These are phyloP conservation scores for Paraglomus occultum DNA, from an alignment of 192 early-diverging fungal genomes.

Conservation along the genomic window DNA sequence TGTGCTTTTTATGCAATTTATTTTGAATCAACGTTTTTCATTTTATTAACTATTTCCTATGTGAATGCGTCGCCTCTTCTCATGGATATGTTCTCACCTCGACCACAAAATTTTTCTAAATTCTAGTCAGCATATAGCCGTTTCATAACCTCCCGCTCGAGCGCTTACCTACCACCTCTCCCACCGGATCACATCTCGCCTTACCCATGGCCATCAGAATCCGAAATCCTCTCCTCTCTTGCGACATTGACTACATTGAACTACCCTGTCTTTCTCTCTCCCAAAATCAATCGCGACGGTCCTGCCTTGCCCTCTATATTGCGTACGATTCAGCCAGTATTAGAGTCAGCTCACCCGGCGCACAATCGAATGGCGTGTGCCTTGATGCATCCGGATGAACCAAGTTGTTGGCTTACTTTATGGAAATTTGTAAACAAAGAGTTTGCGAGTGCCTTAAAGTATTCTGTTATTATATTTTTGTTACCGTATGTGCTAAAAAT, in stretches of 20 bases:
- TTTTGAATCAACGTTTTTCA: too few species aligned
- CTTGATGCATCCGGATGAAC: constrained; percentile 19
- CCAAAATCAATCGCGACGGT: constrained; percentile 15
- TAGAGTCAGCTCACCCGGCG: constrained; percentile 18
- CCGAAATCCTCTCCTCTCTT: constrained; percentile 18
- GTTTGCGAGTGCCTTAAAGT: constrained; percentile 12
- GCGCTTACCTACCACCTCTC: constrained; percentile 7
- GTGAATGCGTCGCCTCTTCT: too few species aligned
- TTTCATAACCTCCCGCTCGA: constrained; percentile 13
- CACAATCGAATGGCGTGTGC: constrained; percentile 23
- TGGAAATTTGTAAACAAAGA: constrained; percentile 28
- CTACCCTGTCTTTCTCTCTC: constrained; percentile 23
- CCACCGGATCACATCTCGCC: constrained; percentile 6
- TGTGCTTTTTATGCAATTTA: neutral
- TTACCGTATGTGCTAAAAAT: neutral
- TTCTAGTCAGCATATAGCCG: neutral
- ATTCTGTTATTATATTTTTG: neutral
- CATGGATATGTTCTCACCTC: neutral
- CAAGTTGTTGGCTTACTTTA: constrained; percentile 21
- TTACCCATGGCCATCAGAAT: constrained; percentile 10
- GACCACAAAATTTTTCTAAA: neutral
- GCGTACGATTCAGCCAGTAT: constrained; percentile 19
- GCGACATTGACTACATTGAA: constrained; percentile 6
- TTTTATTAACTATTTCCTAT: too few species aligned
- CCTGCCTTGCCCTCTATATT: constrained; percentile 16